phyloP scores from a whole-genome alignment of 305 asterid genomes.

The Ilex paraguariensis region DNA sequence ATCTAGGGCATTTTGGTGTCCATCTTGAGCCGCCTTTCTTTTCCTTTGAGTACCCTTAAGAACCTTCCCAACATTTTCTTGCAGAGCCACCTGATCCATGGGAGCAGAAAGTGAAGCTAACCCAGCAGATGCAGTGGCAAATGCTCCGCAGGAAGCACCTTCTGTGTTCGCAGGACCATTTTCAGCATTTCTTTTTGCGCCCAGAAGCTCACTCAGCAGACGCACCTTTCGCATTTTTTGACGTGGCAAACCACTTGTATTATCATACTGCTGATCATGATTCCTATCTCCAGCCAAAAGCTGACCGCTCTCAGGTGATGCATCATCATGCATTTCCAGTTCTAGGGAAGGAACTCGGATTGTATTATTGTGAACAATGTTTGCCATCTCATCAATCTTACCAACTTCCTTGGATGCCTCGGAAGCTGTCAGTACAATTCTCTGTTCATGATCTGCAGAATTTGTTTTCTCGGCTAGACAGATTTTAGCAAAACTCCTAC shows the following conservation, averaged over 20 bases:
- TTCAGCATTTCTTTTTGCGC: conserved; percentile 14
- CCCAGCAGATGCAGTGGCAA: conserved; percentile 19
- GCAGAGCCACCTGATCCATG: conserved; percentile 8
- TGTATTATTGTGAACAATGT: not conserved
- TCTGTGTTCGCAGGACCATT: not conserved
- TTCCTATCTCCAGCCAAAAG: not conserved
- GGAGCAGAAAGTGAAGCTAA: conserved; percentile 10
- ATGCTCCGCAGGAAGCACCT: conserved; percentile 9
- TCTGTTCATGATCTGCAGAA: conserved; percentile 5
- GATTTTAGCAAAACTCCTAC: not conserved
- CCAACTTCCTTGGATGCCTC: conserved; percentile 1
- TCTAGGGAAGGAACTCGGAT: conserved; percentile 15
- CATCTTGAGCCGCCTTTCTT: conserved; percentile 21
- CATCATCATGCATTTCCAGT: conserved; percentile 13
- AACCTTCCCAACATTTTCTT: conserved; percentile 12
- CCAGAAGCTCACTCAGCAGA: conserved; percentile 27
- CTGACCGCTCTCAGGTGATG: conserved; percentile 16
- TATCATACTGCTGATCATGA: conserved; percentile 3
- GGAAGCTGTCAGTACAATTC: conserved; percentile 3
- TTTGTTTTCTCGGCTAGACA: not conserved
- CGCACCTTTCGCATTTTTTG: conserved; percentile 28
- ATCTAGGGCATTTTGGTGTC: conserved; percentile 9
- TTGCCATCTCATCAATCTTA: conserved; percentile 7
- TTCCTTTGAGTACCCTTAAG: conserved; percentile 20
- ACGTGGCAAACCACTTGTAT: conserved; percentile 6